Evolutionary conservation across 768 basidiomycete species (phyloP), one percentile per base, ranked within the genome.

Genomic region (Cystofilobasidium macerans): DNA sequence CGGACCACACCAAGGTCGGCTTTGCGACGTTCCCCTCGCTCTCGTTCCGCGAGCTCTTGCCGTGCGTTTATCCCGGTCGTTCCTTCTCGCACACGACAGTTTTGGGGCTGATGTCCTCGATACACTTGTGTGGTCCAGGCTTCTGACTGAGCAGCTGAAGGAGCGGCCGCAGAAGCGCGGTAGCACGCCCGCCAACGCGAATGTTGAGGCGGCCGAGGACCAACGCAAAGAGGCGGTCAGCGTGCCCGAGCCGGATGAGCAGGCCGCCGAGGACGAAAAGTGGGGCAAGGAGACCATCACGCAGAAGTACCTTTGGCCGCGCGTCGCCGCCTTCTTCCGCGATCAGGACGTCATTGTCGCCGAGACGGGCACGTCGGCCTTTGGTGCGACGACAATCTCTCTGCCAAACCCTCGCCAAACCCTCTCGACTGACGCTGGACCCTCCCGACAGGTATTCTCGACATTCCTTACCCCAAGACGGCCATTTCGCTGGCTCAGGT

Each of bases 221-320:
- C 67, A 68, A 61, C 43, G 61, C 35, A 51, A 62, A 45, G 56
- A 62, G 20, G 67, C 67, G 26, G 45, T 58, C 56, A 47, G 11
- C 18, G 54, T 62, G 5, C 70, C 70, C 73, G 1, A 72, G 60
- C 5, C 79, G 83, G 9, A 73, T 72, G 68, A 75, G 79, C 69
- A 72, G 84, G 63, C 61, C 73, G 75, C 73, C 12, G 74, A 77
- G 64, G 43, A 58, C 26, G 20, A 22, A 32, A 54, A 61, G 68
- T 57, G 40, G 12, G 57, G 58, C 11, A 58, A 65, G 53, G 77
- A 81, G 16, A 71, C 71, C 11, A 89, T 94, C 73, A 82, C 84
- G 1, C 92, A 94, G 69, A 76, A 81, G 16, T 89, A 84, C 80
- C 82, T 93, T 73, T 94, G 91, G 91, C 87, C 89, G 1, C 83